These are phyloP conservation scores for Magnolia kwangsiensis DNA, from an alignment of 164 flowering plant species.

Conservation along the genomic window DNA sequence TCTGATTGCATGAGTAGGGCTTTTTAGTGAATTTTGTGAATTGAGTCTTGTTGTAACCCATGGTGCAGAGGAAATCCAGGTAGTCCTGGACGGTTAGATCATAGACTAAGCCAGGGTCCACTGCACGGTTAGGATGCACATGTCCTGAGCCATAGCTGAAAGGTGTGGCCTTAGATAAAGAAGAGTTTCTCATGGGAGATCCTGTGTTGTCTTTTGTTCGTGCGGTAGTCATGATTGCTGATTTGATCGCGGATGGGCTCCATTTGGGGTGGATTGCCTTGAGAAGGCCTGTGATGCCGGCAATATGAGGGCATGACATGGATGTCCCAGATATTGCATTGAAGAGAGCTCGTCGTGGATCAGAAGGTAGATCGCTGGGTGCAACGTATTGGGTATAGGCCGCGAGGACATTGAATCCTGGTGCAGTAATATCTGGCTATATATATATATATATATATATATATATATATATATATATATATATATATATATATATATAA, in stretches of 20 bases:
- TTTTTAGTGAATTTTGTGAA: neutral
- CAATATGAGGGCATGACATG: constrained; percentile 19
- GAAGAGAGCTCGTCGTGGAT: constrained; percentile 1
- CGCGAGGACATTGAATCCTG: neutral
- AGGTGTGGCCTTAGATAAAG: neutral
- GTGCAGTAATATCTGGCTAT: neutral
- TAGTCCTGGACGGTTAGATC: neutral
- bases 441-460: no score
- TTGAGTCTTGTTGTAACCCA: neutral
- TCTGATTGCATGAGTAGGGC: neutral
- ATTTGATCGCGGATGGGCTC: neutral
- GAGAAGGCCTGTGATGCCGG: constrained; percentile 9
- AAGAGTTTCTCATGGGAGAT: neutral
- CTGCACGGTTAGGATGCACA: constrained; percentile 5
- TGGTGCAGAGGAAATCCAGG: neutral
- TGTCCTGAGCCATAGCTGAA: constrained; percentile 8
- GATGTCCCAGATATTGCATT: constrained; percentile 15
- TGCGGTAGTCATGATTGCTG: constrained; percentile 15
- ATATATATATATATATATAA: no score
- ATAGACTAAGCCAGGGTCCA: constrained; percentile 14
- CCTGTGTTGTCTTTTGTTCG: neutral
- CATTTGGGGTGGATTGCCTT: neutral
- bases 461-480: no score
- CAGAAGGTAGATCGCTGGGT: neutral
- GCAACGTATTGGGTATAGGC: neutral